These are phyloP conservation scores for Paracorniculantispora psalliotae DNA, from an alignment of 2,329 filamentous ascomycete genomes.

Conservation along the genomic window DNA sequence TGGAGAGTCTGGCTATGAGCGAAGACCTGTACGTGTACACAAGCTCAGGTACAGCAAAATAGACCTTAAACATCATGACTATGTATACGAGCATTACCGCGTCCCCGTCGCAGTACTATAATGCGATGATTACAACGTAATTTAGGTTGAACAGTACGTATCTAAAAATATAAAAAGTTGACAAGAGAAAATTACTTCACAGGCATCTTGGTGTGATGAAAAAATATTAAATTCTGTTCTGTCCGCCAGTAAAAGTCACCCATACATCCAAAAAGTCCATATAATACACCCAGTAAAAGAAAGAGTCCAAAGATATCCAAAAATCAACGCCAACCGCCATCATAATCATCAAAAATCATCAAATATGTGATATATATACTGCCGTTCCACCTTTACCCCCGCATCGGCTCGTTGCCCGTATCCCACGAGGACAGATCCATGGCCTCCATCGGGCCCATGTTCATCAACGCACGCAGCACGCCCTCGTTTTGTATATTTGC, in stretches of 20 bases:
- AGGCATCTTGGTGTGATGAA: no score
- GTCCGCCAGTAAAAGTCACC: neutral
- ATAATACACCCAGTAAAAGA: neutral
- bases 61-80: no score
- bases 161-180: no score
- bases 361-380: neutral
- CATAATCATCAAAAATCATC: neutral
- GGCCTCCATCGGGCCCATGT: conserved; percentile 54
- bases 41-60: no score
- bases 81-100: no score
- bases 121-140: no score
- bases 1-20: no score
- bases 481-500: conserved; percentile 43
- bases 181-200: no score
- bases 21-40: no score
- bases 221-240: neutral
- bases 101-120: no score
- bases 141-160: no score
- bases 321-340: neutral
- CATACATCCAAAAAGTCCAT: neutral
- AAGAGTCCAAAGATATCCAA: neutral
- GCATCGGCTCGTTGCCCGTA: conserved; percentile 13
- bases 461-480: conserved; percentile 52
- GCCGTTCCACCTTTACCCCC: neutral
- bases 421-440: conserved; percentile 53